These are phyloP conservation scores for Mycena pura DNA, from an alignment of 768 basidiomycete genomes.

Conservation along the genomic window DNA sequence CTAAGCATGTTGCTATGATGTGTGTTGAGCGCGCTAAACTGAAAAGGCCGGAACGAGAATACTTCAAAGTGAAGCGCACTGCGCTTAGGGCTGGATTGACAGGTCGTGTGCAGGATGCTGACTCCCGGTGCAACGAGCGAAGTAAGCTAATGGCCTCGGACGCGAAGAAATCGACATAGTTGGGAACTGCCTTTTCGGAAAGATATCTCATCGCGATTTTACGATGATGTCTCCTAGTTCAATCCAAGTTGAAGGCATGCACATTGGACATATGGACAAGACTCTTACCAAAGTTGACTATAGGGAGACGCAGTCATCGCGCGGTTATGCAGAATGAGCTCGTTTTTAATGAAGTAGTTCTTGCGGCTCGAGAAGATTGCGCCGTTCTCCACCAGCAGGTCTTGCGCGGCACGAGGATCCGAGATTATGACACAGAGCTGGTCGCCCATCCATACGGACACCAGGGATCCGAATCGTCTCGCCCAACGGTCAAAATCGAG, in stretches of 20 bases:
- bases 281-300: constrained; percentile 32
- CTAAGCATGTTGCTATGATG: constrained; percentile 34
- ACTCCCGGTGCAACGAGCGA: constrained; percentile 25
- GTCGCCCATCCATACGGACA: neutral
- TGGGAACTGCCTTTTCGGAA: constrained; percentile 24
- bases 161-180: constrained; percentile 24
- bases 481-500: neutral
- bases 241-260: neutral
- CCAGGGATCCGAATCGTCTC: neutral
- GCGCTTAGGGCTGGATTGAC: constrained; percentile 30
- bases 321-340: neutral
- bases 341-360: neutral
- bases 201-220: constrained; percentile 31
- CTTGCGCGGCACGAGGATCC: neutral
- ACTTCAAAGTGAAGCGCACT: constrained; percentile 32
- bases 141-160: constrained; percentile 28
- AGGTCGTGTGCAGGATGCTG: constrained; percentile 19
- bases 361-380: constrained; percentile 1
- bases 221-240: constrained; percentile 33
- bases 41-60: neutral
- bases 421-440: neutral
- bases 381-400: neutral
- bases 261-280: neutral
- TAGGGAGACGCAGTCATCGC: neutral
- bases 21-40: neutral